Base-by-base conservation (phyloP, 31 red algal genomes). In the Endocladia muricata region DNA sequence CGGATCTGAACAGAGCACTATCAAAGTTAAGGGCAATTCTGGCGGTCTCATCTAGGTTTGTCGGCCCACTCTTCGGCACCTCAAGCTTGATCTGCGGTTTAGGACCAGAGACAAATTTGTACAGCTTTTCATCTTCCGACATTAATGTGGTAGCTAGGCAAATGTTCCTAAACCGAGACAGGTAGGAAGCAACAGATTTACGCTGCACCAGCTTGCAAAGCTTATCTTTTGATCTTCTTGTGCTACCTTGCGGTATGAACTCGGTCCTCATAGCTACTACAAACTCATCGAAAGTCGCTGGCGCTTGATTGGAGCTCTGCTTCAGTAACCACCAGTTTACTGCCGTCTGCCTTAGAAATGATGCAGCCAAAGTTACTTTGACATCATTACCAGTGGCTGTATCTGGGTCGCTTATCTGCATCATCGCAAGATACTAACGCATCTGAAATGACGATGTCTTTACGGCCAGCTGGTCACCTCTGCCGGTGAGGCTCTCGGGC, bases 161-260 rank as follows among this genome's bases (percentile, higher is more conserved):
- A 0, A 73, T 28, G 40, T 73, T 73, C 44, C 41, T 54, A 1
- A 73, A 54, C 0, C 52, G 40, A 15, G 68, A 47, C 26, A 73
- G 39, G 32, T 73, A 73, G 0, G n/a, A 0, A 6, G 39, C 35
- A 21, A 73, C 39, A 23, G 36, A 28, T 11, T 7, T 54, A 22
- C 19, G 9, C 68, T 73, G 68, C 9, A 22, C 19, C 40, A 73
- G 9, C 22, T 34, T 47, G n/a, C 36, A 51, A 9, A 73, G 44
- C 1, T 73, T 73, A 21, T 73, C 1, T 19, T 44, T 6, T 32
- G 68, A 37, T 15, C 68, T 37, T 25, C 34, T 4, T 6, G 32
- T 44, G 40, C 32, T 4, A 28, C 1, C 1, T 44, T 22, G 21
- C 4, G 38, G 68, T 0, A 73, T 7, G 35, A 73, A 73, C 44